These are phyloP conservation scores for Rachicladosporium sp. DNA, from an alignment of 2,329 filamentous ascomycete genomes.

Conservation along the genomic window DNA sequence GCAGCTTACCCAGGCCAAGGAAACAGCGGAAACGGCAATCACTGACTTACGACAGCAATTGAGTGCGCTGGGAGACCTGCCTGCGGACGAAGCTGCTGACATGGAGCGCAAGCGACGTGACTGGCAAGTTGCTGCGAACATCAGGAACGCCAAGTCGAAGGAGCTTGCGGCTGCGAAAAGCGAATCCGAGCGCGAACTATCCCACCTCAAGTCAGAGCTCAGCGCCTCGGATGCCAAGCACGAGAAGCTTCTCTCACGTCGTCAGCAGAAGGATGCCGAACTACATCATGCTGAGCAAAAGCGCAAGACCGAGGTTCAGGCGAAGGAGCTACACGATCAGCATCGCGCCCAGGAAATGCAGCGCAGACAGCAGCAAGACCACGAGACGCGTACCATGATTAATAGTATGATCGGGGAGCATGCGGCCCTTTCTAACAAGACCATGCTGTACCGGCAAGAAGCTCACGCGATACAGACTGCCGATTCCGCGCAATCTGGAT, in stretches of 20 bases:
- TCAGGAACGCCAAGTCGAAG: slow-evolving; percentile 37
- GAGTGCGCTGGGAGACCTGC: slow-evolving; percentile 52
- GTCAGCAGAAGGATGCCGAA: slow-evolving; percentile 61
- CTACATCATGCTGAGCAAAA: slow-evolving; percentile 58
- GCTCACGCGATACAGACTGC: too few species aligned
- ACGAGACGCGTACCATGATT: too few species aligned
- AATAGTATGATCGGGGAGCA: too few species aligned
- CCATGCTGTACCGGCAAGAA: too few species aligned
- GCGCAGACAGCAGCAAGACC: too few species aligned
- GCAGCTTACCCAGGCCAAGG: slow-evolving; percentile 63
- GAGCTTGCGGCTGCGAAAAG: slow-evolving; percentile 52
- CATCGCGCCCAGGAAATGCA: too few species aligned
- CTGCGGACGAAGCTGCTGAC: slow-evolving; percentile 47
- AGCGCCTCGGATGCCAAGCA: slow-evolving; percentile 52
- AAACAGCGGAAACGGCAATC: slow-evolving; percentile 54
- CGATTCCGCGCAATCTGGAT: too few species aligned
- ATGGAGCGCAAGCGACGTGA: slow-evolving; percentile 46
- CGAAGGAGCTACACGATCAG: too few species aligned
- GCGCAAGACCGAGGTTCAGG: slow-evolving; percentile 19
- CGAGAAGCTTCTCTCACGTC: slow-evolving; percentile 59
- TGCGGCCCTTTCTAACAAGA: too few species aligned
- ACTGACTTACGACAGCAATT: slow-evolving; percentile 46
- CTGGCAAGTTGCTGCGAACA: slow-evolving; percentile 43
- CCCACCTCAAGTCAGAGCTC: slow-evolving; percentile 52
- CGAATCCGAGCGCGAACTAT: slow-evolving; percentile 50